A percentile compares a stretch with the other conserved stretches of the same genome.
These are phyloP conservation scores for Ricinus communis DNA, from an alignment of 345 rosid species.

Conservation along the genomic window DNA sequence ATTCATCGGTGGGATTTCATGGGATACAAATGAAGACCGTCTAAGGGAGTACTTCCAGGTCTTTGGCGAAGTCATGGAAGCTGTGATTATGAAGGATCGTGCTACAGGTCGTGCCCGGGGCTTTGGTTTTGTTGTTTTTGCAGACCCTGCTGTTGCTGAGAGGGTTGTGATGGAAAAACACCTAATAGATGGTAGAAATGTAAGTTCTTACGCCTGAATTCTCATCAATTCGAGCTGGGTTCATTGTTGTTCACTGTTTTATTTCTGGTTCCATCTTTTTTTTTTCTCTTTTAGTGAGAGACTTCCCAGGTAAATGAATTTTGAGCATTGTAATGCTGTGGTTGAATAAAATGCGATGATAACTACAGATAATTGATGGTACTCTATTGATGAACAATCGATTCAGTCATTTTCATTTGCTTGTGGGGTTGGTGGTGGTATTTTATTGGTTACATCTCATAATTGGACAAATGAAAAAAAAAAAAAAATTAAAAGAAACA, in stretches of 20 bases:
- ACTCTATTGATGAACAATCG: background rate
- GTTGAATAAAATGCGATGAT: background rate
- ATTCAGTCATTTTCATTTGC: background rate
- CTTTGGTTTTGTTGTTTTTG: slow-evolving; percentile 84
- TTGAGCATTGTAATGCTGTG: background rate
- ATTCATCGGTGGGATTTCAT: slow-evolving; percentile 90
- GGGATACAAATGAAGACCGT: slow-evolving; percentile 92
- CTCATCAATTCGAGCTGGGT: slow-evolving; percentile 13
- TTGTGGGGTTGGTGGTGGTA: slow-evolving; percentile 8
- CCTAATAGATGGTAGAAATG: slow-evolving; percentile 79
- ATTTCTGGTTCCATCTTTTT: background rate
- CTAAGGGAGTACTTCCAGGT: slow-evolving; percentile 74
- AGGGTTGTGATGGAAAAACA: slow-evolving; percentile 74
- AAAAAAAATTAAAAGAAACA: slow-evolving; percentile 3
- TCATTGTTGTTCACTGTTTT: slow-evolving; percentile 11
- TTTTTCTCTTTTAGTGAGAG: background rate
- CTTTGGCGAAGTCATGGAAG: slow-evolving; percentile 81
- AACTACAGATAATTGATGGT: background rate
- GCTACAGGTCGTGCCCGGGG: slow-evolving; percentile 96
- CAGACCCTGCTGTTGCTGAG: slow-evolving; percentile 77
- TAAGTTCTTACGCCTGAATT: slow-evolving; percentile 39
- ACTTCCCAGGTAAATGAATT: background rate
- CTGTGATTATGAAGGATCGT: slow-evolving; percentile 92
- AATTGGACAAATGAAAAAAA: slow-evolving; percentile 11
- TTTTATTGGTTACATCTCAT: slow-evolving; percentile 17